A percentile compares a stretch with the other conserved stretches of the same genome.
Evolutionary conservation across 805 yeast species (phyloP).

Genomic region (Kuraishia piskuri): DNA sequence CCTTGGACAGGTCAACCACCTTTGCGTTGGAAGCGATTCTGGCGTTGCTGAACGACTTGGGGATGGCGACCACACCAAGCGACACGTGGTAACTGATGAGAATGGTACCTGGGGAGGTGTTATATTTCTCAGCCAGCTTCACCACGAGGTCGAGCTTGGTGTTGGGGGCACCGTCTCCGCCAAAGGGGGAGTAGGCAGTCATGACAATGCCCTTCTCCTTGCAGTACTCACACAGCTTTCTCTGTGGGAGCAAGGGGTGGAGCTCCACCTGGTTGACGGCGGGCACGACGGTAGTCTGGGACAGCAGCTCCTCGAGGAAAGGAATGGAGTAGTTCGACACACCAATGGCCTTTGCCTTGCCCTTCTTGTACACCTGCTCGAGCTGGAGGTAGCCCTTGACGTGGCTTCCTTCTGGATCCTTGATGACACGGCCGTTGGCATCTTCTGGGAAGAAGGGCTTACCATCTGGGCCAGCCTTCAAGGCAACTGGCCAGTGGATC

Average conservation of each 20-base stretch:
- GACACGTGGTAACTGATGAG: conserved; percentile 50
- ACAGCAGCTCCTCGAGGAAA: conserved; percentile 23
- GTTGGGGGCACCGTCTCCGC: conserved; percentile 34
- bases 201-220: conserved; percentile 20
- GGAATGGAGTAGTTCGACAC: conserved; percentile 31
- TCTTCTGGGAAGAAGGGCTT: conserved; percentile 7
- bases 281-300: conserved; percentile 27
- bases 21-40: conserved; percentile 26
- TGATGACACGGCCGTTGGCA: conserved; percentile 17
- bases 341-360: conserved; percentile 33
- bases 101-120: conserved; percentile 38
- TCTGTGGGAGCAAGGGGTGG: conserved; percentile 33
- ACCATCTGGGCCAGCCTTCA: conserved; percentile 16
- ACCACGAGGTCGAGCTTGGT: conserved; percentile 32
- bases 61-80: conserved; percentile 48
- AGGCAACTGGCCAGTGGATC: conserved; percentile 37
- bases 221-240: conserved; percentile 21
- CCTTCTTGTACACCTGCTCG: conserved; percentile 25
- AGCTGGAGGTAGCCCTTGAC: conserved; percentile 26
- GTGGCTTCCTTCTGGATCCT: conserved; percentile 23
- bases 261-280: conserved; percentile 36
- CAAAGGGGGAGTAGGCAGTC: conserved; percentile 31
- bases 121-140: conserved; percentile 34
- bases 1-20: conserved; percentile 3
- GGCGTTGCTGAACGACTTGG: conserved; percentile 35